Conservation (phyloP, 441 rosid species). For the Breynia disticha region DNA sequence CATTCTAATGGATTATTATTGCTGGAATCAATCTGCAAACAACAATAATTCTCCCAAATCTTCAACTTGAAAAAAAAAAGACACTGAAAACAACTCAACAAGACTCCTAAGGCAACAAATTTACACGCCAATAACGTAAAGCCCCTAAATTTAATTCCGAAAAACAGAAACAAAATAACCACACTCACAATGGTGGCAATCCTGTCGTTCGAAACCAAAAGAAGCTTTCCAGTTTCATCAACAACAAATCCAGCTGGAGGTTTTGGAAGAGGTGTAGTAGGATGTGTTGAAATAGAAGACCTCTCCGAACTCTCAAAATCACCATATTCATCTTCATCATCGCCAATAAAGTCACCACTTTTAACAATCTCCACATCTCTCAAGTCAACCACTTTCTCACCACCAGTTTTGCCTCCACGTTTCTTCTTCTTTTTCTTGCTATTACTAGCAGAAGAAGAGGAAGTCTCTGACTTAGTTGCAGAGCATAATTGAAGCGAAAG, state of each 20-base stretch:
- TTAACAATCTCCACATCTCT: slow-evolving; percentile 38
- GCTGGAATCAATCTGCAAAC: slow-evolving; percentile 59
- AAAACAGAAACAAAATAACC: neutral
- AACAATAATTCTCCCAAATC: slow-evolving; percentile 4
- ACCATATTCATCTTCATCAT: slow-evolving; percentile 13
- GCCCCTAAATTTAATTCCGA: neutral
- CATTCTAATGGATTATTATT: slow-evolving; percentile 75
- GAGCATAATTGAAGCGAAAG: neutral
- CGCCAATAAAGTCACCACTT: slow-evolving; percentile 16
- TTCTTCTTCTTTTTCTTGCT: slow-evolving; percentile 42
- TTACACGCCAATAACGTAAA: neutral
- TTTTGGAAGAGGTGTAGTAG: slow-evolving; percentile 52
- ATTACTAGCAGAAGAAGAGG: slow-evolving; percentile 17
- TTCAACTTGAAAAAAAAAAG: neutral
- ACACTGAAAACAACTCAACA: neutral
- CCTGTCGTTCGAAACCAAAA: slow-evolving; percentile 78
- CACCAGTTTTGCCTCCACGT: neutral
- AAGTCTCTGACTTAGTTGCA: neutral
- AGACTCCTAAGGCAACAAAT: neutral
- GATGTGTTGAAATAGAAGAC: slow-evolving; percentile 18
- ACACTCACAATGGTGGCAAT: slow-evolving; percentile 59
- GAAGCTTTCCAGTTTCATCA: slow-evolving; percentile 68
- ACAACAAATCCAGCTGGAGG: slow-evolving; percentile 89
- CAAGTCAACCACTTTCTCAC: slow-evolving; percentile 11
- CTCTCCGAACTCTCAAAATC: neutral